Evolutionary conservation across 2,329 filamentous ascomycete genomes (phyloP), one percentile per base, ranked within the genome.

Genomic region (Emydomyces testavorans): DNA sequence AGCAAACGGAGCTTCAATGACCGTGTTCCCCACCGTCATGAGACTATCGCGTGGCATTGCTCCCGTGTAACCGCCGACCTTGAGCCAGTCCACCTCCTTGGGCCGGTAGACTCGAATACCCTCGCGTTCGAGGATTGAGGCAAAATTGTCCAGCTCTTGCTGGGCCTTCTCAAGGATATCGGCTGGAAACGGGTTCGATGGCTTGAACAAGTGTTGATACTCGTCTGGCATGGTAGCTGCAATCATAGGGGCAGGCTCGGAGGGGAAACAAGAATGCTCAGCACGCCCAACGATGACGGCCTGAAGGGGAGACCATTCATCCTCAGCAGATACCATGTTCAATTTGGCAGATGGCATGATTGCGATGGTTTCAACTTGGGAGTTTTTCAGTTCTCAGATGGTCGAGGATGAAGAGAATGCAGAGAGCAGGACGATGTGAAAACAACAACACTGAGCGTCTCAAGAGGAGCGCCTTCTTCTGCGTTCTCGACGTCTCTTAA

Each of bases 31-130:
- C 23, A 65, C 59, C 10, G 53, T 58, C 55, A 64, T 57, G 6
- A 64, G 43, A n/a, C 58, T 55, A 47, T 65, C 62, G 8, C 61
- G 57, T 4, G 61, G 60, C 60, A 65, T 65, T 16, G 61, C 55
- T 3, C 60, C 60, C 0, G 61, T 64, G 49, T 64, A 65, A 26
- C 45, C 49, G 28, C 46, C 49, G 24, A 45, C 11, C 31, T 48
- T 48, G 11, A 40, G 29, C 49, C 49, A 51, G 39, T 51, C 36
- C 13, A 51, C 49, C 40, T 53, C 35, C 3, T 50, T 42, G 1
- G 57, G 57, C 10, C 59, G 53, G 44, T 61, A 57, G 23, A 62
- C 58, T 2, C 49, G 52, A 20, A 59, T 48, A 1, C 58, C 58
- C 13, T 56, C 46, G 6, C 46, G 23, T 37, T 56, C 46, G 26